Evolutionary conservation across 495 filamentous ascomycete genomes (phyloP), one percentile per base, ranked within the genome.

Genomic region (Bryoglossum gracile): DNA sequence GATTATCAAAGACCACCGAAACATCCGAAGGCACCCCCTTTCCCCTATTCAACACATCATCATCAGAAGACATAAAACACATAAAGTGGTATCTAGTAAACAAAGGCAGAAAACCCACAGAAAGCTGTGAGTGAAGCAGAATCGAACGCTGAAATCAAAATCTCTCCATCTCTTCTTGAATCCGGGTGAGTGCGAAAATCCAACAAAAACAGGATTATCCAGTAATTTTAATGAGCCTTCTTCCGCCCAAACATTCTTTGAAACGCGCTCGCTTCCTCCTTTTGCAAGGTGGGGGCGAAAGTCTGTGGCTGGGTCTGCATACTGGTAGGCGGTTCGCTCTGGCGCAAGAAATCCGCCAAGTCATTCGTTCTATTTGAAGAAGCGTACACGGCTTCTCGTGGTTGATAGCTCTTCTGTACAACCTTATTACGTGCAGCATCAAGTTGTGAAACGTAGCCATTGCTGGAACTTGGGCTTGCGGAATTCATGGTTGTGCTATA

Each of bases 271-370:
- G 42, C 42, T 46, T 60, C 57, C 25, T 60, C 57, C 33, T 56
- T 60, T 21, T 56, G 57, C 8, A 56, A 1, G 10, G 48, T 51
- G 5, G 53, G 57, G 22, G 42, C 24, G 21, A 59, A 59, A 18
- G 53, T 53, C 18, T 53, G 45, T 8, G 57, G 57, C 35, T 60
- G 46, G 4, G 53, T 35, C 11, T 49, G 40, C 21, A 32, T 37
- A 21, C 14, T 46, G 30, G 23, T 65, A 1, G 86, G 85, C n/a
- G 88, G 87, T 16, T 75, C 86, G 18, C 83, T 85, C 50, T 82
- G 83, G 33, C 75, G 79, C 11, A 95, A 66, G 63, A 94, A 94
- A 54, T 86, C 83, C 2, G 88, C 87, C 45, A 94, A 65, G 24
- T 89, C 87, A 33, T 77, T 78, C 2, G 85, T 89, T 34, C 54